Conservation (phyloP, 139 green algal genomes). For the Dunaliella sp. region DNA sequence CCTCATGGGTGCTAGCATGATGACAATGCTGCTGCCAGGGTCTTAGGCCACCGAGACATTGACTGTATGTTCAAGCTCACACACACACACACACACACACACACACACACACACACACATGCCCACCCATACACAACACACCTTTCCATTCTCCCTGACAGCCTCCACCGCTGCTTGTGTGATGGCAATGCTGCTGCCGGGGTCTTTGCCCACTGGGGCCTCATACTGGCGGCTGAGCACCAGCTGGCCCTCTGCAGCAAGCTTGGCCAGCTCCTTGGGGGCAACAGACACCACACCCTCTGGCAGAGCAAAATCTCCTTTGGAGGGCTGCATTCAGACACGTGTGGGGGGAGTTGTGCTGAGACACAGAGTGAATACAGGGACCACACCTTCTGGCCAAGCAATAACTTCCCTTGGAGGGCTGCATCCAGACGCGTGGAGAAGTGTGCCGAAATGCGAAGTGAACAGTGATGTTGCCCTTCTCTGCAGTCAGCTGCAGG, state of each 20-base stretch:
- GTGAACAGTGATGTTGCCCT: too few species aligned
- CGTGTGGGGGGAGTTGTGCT: not conserved
- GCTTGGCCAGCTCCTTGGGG: slow-evolving; percentile 41
- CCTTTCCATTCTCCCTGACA: slow-evolving; percentile 1
- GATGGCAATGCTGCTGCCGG: slow-evolving; percentile 19
- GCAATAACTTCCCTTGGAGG: slow-evolving; percentile 36
- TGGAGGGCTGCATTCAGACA: slow-evolving; percentile 24
- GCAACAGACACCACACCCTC: slow-evolving; percentile 26
- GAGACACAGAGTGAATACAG: not conserved
- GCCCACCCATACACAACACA: too few species aligned
- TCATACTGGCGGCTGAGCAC: slow-evolving; percentile 10
- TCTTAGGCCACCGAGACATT: slow-evolving; percentile 19
- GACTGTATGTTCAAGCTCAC: not conserved
- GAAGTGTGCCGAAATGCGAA: too few species aligned
- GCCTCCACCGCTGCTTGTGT: slow-evolving; percentile 22
- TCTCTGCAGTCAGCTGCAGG: too few species aligned
- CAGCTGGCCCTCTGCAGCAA: slow-evolving; percentile 28
- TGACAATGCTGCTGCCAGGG: too few species aligned
- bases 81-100: too few species aligned
- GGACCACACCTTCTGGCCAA: not conserved
- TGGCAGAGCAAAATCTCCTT: slow-evolving; percentile 28
- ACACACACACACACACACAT: too few species aligned
- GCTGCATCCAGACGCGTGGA: not conserved
- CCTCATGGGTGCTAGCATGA: too few species aligned
- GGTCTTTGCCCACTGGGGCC: slow-evolving; percentile 6